A percentile compares a stretch with the other conserved stretches of the same genome.
These are phyloP conservation scores for Metschnikowia reukaufii DNA, from an alignment of 805 yeast species.

Conservation along the genomic window DNA sequence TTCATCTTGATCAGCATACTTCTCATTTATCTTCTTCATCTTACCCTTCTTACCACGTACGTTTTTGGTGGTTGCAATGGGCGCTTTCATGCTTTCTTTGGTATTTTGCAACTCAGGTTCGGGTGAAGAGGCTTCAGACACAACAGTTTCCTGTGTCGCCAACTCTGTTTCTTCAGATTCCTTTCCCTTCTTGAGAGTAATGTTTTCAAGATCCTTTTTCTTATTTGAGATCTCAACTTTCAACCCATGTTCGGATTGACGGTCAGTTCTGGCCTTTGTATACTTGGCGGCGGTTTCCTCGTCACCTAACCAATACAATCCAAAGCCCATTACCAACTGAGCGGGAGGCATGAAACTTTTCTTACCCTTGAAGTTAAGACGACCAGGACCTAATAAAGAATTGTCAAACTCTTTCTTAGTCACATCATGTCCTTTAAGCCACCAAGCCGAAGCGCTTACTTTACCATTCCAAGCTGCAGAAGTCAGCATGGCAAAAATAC, in stretches of 20 bases:
- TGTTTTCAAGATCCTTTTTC: slow-evolving; percentile 37
- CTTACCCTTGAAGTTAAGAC: slow-evolving; percentile 53
- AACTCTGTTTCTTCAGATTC: background rate
- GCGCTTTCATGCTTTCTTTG: background rate
- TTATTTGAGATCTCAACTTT: slow-evolving; percentile 35
- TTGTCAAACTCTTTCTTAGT: slow-evolving; percentile 69
- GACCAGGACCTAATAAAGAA: slow-evolving; percentile 58
- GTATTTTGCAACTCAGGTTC: background rate
- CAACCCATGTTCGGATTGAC: slow-evolving; percentile 40
- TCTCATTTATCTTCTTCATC: slow-evolving; percentile 74
- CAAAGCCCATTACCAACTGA: slow-evolving; percentile 90
- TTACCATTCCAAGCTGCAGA: slow-evolving; percentile 91
- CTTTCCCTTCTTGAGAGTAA: slow-evolving; percentile 8
- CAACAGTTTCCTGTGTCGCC: background rate
- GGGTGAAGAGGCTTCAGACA: background rate
- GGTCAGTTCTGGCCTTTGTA: slow-evolving; percentile 27
- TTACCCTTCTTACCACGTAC: slow-evolving; percentile 80
- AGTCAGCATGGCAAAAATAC: slow-evolving; percentile 75
- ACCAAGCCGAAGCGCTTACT: slow-evolving; percentile 81
- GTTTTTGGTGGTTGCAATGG: slow-evolving; percentile 40
- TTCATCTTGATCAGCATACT: slow-evolving; percentile 90
- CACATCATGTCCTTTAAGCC: slow-evolving; percentile 66
- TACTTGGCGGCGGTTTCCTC: slow-evolving; percentile 47
- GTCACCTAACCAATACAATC: slow-evolving; percentile 70
- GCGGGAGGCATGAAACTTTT: slow-evolving; percentile 70